A percentile compares a stretch with the other conserved stretches of the same genome.
These are phyloP conservation scores for Canna indica DNA, from an alignment of 176 grass and related monocot genomes.

Conservation along the genomic window DNA sequence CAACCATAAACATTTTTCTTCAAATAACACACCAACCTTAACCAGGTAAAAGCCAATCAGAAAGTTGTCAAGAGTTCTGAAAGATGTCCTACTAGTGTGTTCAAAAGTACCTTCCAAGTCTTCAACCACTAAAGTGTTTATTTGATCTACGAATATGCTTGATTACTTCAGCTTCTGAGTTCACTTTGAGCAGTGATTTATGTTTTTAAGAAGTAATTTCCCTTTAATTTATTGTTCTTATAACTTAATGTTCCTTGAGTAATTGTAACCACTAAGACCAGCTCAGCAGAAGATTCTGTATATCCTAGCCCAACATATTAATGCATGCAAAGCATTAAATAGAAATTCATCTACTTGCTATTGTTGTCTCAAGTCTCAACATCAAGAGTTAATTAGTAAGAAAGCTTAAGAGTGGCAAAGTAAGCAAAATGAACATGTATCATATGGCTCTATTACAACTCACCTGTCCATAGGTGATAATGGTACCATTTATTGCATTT, in stretches of 20 bases:
- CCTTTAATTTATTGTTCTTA: not conserved
- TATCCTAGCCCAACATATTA: not conserved
- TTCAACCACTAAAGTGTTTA: no score
- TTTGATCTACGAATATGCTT: no score
- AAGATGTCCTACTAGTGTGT: no score
- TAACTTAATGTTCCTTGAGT: not conserved
- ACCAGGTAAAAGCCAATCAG: no score
- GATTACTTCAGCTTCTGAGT: no score
- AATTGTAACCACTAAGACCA: not conserved
- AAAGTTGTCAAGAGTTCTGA: no score
- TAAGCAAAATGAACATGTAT: not conserved
- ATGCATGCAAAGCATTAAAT: not conserved
- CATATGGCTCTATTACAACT: not conserved
- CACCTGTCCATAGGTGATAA: constrained; percentile 85
- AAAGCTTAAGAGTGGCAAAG: not conserved
- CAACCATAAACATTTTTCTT: no score
- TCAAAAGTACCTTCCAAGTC: no score
- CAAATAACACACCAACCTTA: no score
- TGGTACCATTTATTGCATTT: constrained; percentile 57
- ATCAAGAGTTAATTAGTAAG: not conserved
- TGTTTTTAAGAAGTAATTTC: not conserved
- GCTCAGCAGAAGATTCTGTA: not conserved
- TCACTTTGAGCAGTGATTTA: not conserved
- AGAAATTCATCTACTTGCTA: not conserved
- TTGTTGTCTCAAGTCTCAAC: no score